phyloP scores from a whole-genome alignment of 2,329 filamentous ascomycete genomes.

The Phoma sp. region DNA sequence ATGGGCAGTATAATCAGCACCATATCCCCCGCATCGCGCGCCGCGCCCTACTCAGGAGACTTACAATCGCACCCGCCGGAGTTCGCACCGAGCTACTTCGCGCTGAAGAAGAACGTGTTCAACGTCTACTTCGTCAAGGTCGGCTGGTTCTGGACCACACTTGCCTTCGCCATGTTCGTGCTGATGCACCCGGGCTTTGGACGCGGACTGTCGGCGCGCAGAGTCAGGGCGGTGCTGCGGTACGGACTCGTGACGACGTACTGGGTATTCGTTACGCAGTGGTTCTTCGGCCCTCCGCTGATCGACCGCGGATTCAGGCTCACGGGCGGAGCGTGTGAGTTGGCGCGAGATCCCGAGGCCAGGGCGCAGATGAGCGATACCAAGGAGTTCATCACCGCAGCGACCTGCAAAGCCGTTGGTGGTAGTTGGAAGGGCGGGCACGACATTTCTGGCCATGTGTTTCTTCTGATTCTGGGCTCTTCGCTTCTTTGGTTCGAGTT shows the following conservation, averaged over 20 bases:
- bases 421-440: conserved; percentile 92
- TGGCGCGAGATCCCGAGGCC: conserved; percentile 57
- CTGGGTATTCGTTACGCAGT: conserved; percentile 92
- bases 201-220: conserved; percentile 50
- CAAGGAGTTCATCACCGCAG: conserved; percentile 68
- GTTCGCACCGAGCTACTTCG: conserved; percentile 82
- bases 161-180: conserved; percentile 73
- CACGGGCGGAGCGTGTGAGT: conserved; percentile 83
- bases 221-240: conserved; percentile 67
- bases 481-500: conserved; percentile 83
- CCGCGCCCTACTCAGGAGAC: conserved; percentile 65
- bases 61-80: conserved; percentile 67
- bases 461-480: conserved; percentile 84
- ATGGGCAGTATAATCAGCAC: conserved; percentile 82
- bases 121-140: conserved; percentile 94
- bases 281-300: conserved; percentile 90
- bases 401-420: conserved; percentile 81
- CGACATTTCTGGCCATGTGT: conserved; percentile 95
- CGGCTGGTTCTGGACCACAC: conserved; percentile 89
- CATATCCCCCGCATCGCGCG: conserved; percentile 72
- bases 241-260: conserved; percentile 75
- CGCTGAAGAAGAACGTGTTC: conserved; percentile 89
- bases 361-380: conserved; percentile 55
- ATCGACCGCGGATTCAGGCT: conserved; percentile 90
- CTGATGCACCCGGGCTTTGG: conserved; percentile 68